Evolutionary conservation across 331 rosid genomes (phyloP), one percentile per base, ranked within the genome.

Genomic region (Phaseolus coccineus): DNA sequence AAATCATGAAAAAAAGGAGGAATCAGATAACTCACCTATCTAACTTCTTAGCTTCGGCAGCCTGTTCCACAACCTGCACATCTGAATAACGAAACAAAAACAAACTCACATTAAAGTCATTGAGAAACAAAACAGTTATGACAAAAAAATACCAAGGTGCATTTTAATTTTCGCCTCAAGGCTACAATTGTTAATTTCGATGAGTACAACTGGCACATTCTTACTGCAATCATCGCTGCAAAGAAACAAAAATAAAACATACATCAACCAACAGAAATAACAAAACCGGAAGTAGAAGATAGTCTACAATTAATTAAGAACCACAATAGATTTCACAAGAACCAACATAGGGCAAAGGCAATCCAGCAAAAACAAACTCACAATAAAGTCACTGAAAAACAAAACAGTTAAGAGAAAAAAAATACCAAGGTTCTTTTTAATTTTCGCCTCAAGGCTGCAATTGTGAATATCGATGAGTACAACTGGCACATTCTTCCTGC

Each of bases 361-460:
- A 19, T 19, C 22, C 22, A 19, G 0, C 22, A 19, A 19, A 19
- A 19, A 2, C 24, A 27, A 69, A 82, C 3, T 0, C 5, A 44
- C 1, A 55, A 42, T 1, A 4, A 59, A 11, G 22, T 3, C 19
- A 70, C 61, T 4, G 8, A 64, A 0, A 19, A 4, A 1, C 30
- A 13, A 53, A 64, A 46, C 2, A 14, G 25, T 0, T 3, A 12
- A 4, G 16, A 1, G 1, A 5, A 51, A 0, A 1, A 8, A 31
- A 27, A 16, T 81, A 91, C 99, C 96, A 0, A 96, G 85, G 15
- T 91, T 89, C 89, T 85, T 79, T 84, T 85, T 91, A 71, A 93
- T 93, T 80, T 91, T 96, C 51, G 96, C 97, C 3, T 96, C 98
- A 1, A 90, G 92, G 79, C 97, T 91, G 68, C 99, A 96, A 55